Base-by-base conservation (phyloP, 768 basidiomycete species). In the Leccinum pellstonianum region DNA sequence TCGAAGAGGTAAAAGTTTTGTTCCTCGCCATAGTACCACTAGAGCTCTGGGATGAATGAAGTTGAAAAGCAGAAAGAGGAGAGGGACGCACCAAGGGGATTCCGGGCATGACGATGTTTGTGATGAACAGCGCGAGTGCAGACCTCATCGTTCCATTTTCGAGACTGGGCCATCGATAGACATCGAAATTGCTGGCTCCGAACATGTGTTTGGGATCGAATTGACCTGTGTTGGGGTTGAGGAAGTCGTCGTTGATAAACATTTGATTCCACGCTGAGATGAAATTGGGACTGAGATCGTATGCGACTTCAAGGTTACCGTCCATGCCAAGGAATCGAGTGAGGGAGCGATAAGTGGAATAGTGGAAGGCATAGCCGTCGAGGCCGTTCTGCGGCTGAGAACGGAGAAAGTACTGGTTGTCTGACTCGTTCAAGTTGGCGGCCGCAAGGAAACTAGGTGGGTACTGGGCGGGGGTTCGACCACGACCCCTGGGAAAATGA, bases 261-360 rank as follows among this genome's bases (percentile, higher is more conserved):
- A 96, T 93, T 73, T 93, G 77, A 70, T 95, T 93, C 94, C 94
- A 97, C 0, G 92, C 88, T 0, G 86, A 88, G 75, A 95, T 78
- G 67, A 96, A 94, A 75, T 96, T 92, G 71, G 79, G 74, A 65
- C 86, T 80, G 31, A 93, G 76, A 68, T 97, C 95, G 73, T 88
- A 95, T 10, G 92, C 94, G 55, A 93, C 95, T 62, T 88, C 83
- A 35, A 97, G 79, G 71, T 97, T 96, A 67, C 95, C 95, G 69
- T 97, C 95, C 93, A 96, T 95, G 55, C 94, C 95, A 51, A 96
- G 81, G 78, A 95, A 93, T 53, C 95, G 90, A 31, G 87, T 78
- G 55, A 96, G 76, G 3, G 90, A 77, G 59, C 95, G 95, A 70
- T 97, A 96, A 56, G 88, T 88, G 50, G 95, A 96, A 73, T 96